These are phyloP conservation scores for Acorus calamus DNA, from an alignment of 106 monocot genomes.

Conservation along the genomic window DNA sequence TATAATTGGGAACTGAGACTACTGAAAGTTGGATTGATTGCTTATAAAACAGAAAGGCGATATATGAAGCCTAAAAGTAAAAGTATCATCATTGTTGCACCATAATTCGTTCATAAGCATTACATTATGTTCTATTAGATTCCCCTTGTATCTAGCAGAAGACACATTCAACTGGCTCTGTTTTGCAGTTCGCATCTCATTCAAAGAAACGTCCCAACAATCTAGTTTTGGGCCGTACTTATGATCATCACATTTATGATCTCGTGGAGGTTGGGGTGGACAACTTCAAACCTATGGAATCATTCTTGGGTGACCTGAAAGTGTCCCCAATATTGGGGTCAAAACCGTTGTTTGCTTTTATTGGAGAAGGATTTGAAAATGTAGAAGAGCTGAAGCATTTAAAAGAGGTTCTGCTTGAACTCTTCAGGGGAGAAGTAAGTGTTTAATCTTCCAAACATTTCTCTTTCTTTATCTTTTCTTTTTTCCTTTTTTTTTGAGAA, in stretches of 20 bases:
- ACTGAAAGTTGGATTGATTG: no score
- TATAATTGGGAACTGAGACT: no score
- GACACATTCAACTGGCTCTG: not conserved
- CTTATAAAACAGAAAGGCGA: no score
- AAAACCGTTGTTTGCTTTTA: conserved; percentile 87
- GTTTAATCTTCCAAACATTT: no score
- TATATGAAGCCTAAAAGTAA: no score
- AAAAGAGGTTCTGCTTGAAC: conserved; percentile 93
- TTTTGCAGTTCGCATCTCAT: conserved; percentile 80
- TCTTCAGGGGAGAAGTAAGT: conserved; percentile 85
- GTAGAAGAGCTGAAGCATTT: conserved; percentile 86
- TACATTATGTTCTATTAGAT: no score
- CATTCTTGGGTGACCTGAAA: conserved; percentile 76
- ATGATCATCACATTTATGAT: conserved; percentile 91
- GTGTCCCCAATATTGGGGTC: conserved; percentile 58
- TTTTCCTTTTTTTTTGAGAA: no score
- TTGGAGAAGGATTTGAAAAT: conserved; percentile 84
- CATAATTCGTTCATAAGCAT: no score
- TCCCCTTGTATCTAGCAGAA: no score
- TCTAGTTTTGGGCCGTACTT: conserved; percentile 72
- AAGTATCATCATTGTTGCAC: no score
- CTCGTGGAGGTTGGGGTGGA: conserved; percentile 95
- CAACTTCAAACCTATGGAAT: conserved; percentile 65
- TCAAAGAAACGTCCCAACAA: conserved; percentile 95
- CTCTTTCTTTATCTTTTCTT: no score